Percentiles rank a stretch among this genome's conserved stretches.
These are phyloP conservation scores for Paramecium pentaurelia DNA, from an alignment of 73 alveolate genomes.

Conservation along the genomic window DNA sequence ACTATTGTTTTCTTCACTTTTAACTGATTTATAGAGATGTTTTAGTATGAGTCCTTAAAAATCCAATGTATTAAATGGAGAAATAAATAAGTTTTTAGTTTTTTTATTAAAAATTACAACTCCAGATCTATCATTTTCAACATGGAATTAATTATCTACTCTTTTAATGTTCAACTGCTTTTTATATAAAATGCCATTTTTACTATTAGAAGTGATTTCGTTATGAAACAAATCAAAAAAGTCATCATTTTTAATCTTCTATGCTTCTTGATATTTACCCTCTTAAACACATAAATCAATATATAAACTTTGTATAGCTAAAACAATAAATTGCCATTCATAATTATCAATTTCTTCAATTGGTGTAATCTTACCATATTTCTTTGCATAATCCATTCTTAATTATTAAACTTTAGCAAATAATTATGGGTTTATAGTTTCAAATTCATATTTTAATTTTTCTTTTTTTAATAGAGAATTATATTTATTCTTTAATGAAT, in stretches of 20 bases:
- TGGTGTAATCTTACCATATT: conserved; percentile 36
- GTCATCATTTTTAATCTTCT: conserved; percentile 24
- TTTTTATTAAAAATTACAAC: not conserved
- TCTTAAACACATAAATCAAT: not conserved
- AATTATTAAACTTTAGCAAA: conserved; percentile 3
- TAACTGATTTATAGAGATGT: not conserved
- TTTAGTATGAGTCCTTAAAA: not conserved
- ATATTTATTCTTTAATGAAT: conserved; percentile 23
- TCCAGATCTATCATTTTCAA: conserved; percentile 41
- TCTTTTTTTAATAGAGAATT: conserved; percentile 11
- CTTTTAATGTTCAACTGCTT: not conserved
- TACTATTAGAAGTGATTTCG: not conserved
- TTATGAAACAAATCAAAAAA: conserved; percentile 32
- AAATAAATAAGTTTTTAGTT: conserved; percentile 17
- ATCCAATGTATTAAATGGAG: conserved; percentile 26
- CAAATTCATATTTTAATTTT: conserved; percentile 44
- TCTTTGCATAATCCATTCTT: conserved; percentile 42
- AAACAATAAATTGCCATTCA: conserved; percentile 49
- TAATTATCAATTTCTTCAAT: conserved; percentile 45
- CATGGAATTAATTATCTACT: not conserved
- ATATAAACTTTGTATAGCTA: conserved; percentile 6
- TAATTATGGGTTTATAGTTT: conserved; percentile 17
- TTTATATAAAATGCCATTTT: not conserved
- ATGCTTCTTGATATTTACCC: conserved; percentile 23
- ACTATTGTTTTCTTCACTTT: conserved; percentile 9